Evolutionary conservation across 177 flowering plant species (phyloP), one percentile per base, ranked within the genome.

Genomic region (Tripterygium wilfordii): DNA sequence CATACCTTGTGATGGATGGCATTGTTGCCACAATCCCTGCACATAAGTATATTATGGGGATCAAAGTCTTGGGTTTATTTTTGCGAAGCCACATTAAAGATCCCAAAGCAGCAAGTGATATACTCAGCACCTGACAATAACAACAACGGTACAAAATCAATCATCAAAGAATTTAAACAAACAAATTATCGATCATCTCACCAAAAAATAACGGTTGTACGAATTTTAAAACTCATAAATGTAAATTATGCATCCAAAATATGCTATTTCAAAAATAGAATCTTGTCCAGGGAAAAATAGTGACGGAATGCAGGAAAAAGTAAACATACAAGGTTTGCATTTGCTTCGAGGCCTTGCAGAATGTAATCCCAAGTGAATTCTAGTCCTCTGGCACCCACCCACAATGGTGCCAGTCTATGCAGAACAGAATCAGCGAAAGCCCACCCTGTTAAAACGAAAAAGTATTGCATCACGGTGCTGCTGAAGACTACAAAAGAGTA

Each of bases 371-470:
- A 92, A 30, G 99, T 84, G 59, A 92, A 92, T 50, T 92, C 99
- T 25, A 92, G 67, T 25, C 99, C 99, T 71, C 96, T 84, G 17
- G 99, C 99, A 45, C 99, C 99, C 31, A 92, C 88, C 99, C 97
- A 92, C 16, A 92, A 96, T 2, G 99, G 99, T 54, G 86, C 91
- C 55, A 92, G 61, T 59, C 99, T 77, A 69, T 92, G 99, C 32
- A 92, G 70, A 44, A 92, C 91, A 54, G 99, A 74, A 71, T 89
- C 99, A 42, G 99, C 97, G 67, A 92, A 92, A 43, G 99, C 99
- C 99, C 99, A 92, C 29, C 99, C 98, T 92, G 64, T 32, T 45
- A 70, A 66, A 24, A 5, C 6, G 14, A 13, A 12, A 17, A 14
- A 42, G 8, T 1, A 4, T 2, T 25, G 29, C 16, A 13, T 23